Percentiles rank a stretch among this genome's conserved stretches.
Conservation (phyloP, 2,329 filamentous ascomycete genomes). For the Colletotrichum coccodes region DNA sequence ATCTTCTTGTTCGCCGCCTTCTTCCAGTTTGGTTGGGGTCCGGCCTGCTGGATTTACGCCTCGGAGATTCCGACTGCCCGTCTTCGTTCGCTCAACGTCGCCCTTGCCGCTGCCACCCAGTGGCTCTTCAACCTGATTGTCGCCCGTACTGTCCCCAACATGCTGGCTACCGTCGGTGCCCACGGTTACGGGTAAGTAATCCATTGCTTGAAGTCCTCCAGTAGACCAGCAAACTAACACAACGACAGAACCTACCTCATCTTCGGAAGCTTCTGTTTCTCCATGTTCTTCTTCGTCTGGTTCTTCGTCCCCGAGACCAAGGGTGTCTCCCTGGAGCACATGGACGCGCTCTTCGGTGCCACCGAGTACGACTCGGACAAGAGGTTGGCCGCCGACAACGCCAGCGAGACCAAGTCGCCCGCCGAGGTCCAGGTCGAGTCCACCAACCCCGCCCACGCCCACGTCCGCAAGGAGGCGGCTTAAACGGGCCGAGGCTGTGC, state of each 20-base stretch:
- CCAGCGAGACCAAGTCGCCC: conserved; percentile 22
- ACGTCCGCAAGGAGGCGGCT: conserved; percentile 31
- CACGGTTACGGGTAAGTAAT: conserved; percentile 47
- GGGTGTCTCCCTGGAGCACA: conserved; percentile 44
- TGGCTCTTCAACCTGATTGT: conserved; percentile 79
- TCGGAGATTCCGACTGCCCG: conserved; percentile 72
- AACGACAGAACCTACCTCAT: conserved; percentile 66
- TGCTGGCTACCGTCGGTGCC: conserved; percentile 61
- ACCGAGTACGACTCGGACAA: conserved; percentile 31
- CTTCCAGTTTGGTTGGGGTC: conserved; percentile 57
- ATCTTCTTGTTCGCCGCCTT: conserved; percentile 70
- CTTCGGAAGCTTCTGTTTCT: conserved; percentile 71
- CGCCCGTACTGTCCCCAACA: conserved; percentile 69
- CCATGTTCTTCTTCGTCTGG: conserved; percentile 72
- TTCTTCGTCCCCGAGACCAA: conserved; percentile 74
- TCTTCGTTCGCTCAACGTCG: conserved; percentile 70
- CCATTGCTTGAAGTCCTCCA: rapidly evolving
- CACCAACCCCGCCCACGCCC: conserved; percentile 19
- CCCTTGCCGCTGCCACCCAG: conserved; percentile 72
- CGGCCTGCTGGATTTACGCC: conserved; percentile 67
- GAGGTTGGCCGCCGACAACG: conserved; percentile 21
- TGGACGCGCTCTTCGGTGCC: conserved; percentile 33
- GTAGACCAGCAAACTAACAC: background rate
- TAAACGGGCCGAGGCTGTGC: background rate
- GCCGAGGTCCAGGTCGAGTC: conserved; percentile 27